Evolutionary conservation across 352 stramenopile species (phyloP).

Genomic region (Phytophthora palmivora): DNA sequence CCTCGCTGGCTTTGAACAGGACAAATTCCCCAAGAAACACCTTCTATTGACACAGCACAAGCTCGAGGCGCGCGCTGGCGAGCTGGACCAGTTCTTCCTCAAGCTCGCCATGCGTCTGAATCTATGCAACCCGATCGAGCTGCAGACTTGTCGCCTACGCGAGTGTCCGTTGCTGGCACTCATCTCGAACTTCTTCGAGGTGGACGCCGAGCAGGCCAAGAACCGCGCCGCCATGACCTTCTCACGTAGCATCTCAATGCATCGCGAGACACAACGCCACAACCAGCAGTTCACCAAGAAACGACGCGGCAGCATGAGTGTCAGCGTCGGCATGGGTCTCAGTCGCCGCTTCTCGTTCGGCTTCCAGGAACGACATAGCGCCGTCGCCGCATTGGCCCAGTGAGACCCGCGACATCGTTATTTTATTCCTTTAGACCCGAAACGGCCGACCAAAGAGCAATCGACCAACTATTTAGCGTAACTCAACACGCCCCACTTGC

Average conservation of each 20-base stretch:
- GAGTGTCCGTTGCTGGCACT: conserved; percentile 53
- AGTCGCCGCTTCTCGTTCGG: conserved; percentile 33
- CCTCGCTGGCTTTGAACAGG: conserved; percentile 62
- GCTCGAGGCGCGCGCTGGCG: conserved; percentile 57
- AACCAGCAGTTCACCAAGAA: conserved; percentile 43
- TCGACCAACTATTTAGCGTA: conserved; percentile 36
- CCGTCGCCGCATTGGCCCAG: conserved; percentile 31
- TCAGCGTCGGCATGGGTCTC: conserved; percentile 21
- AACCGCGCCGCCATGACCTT: conserved; percentile 8
- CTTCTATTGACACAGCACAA: conserved; percentile 72
- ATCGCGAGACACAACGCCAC: conserved; percentile 25
- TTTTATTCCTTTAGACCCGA: conserved; percentile 33
- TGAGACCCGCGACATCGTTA: conserved; percentile 13
- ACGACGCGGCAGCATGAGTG: conserved; percentile 27
- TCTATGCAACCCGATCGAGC: conserved; percentile 55
- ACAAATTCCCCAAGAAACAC: conserved; percentile 84
- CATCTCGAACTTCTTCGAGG: conserved; percentile 63
- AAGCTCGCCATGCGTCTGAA: conserved; percentile 74
- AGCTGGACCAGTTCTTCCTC: conserved; percentile 70
- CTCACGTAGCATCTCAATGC: conserved; percentile 40
- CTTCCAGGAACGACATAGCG: conserved; percentile 22
- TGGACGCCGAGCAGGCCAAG: conserved; percentile 31
- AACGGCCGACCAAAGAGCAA: conserved; percentile 5
- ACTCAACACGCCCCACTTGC: conserved; percentile 17
- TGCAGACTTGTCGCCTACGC: conserved; percentile 51